Evolutionary conservation across 2,329 filamentous ascomycete genomes (phyloP), one percentile per base, ranked within the genome.

Genomic region (Xylaria sp.): DNA sequence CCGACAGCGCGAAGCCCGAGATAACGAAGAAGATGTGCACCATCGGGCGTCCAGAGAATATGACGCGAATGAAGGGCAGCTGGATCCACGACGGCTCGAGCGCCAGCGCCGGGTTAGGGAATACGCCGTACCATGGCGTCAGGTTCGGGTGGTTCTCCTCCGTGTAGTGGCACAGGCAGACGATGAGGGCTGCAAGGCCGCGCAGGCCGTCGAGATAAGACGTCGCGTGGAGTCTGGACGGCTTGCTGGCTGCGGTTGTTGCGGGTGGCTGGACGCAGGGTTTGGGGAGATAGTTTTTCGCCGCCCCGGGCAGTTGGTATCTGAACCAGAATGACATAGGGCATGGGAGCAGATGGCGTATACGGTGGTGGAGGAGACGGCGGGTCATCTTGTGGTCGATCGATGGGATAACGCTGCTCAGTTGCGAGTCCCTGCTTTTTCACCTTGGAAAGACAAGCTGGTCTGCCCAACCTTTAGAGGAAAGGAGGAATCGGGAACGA

Each of bases 21-120:
- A 86, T 83, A 70, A 85, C 80, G 74, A 85, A 85, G 75, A 86
- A 85, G 55, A 86, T 80, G 72, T 84, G 81, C 2, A 86, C 84
- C 82, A 84, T 83, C 8, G 83, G 82, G 19, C 81, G 79, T 19
- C 83, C 83, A 17, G 81, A 81, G 70, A 79, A 83, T 21, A 84
- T 62, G 32, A 84, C 76, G 61, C 83, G 80, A 7, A 84, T 12
- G 59, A 82, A 81, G 1, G 84, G 84, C 14, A 85, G 74, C 73
- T 85, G 84, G 21, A 85, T 69, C 14, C 73, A 74, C 5, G 78
- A 79, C 2, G 50, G 45, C 51, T 64, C 27, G 4, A 34, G n/a
- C 17, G 56, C 45, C 32, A 21, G 7, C 2, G 50, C 48, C 21
- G 50, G 47, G 55, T 34, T 30, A 3, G 53, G 24, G 54, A 39